Base-by-base conservation (phyloP, 192 early-diverging fungal species). In the Rhizophagus sp. region DNA sequence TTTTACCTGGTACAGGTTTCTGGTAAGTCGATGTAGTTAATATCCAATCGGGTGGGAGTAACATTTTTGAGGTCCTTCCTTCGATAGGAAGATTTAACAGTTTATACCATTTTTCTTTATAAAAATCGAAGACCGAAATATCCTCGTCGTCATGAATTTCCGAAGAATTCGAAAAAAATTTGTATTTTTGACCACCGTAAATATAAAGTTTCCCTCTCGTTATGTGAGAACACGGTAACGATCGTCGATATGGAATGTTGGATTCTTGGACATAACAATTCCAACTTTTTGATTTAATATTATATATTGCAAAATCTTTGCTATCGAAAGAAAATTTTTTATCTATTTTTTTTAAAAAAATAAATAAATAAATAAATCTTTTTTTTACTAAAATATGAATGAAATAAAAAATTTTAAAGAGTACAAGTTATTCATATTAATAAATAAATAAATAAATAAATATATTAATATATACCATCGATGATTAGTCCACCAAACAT, bases 101-200 rank as follows among this genome's bases (percentile, higher is more conserved):
- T 36, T 39, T 76, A 13, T 25, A 33, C 75, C 75, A 76, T n/a
- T 8, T 22, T 22, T 63, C n/a, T 39, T 76, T 39, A 39, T 10
- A 15, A 17, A 25, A n/a, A 36, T 76, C 34, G 24, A 39, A 76
- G n/a, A 44, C 36, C 62, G 61, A 76, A 64, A 64, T 41, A 39
- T 64, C 34, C 4, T 76, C 75, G 25, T 76, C 62, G 17, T 76
- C 62, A 12, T 76, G 75, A 30, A 76, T 64, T 76, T n/a, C 10
- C 1, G 39, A 39, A 24, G 36, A 22, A 27, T 17, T 19, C 3
- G 52, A 62, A 41, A 7, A n/a, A 1, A 0, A 50, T 36, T 27
- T 63, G 8, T 9, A 63, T 5, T 76, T 34, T 64, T 76, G 57
- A 19, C 75, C 75, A 17, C 75, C 75, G 44, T 76, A 76, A 15